A percentile compares a stretch with the other conserved stretches of the same genome.
Evolutionary conservation across 1,284 basidiomycete species (phyloP).

Genomic region (Trichosporon sp.): DNA sequence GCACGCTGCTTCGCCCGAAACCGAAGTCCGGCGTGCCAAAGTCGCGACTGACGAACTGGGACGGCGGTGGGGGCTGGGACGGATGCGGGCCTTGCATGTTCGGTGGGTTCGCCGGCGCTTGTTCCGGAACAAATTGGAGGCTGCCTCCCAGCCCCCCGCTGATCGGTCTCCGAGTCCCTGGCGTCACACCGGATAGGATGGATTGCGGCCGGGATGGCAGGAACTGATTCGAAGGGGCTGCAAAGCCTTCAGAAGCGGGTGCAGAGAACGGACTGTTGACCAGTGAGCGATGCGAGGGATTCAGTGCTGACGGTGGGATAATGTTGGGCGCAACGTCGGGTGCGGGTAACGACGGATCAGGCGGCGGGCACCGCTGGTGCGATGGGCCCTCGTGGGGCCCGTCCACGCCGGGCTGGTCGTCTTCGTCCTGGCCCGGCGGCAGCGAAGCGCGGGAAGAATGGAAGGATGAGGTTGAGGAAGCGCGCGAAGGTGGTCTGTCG

Average conservation of each 20-base stretch:
- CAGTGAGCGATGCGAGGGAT: constrained; percentile 35
- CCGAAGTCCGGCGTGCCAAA: constrained; percentile 28
- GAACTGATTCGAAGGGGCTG: neutral
- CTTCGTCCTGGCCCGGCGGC: constrained; percentile 14
- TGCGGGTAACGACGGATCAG: constrained; percentile 38
- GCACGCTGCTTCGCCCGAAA: neutral
- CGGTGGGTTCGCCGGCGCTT: neutral
- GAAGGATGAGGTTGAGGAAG: constrained; percentile 41
- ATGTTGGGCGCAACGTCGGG: constrained; percentile 41
- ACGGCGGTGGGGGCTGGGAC: constrained; percentile 3
- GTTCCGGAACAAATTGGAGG: constrained; percentile 9
- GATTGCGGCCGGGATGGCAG: constrained; percentile 5
- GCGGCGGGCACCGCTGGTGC: constrained; percentile 24
- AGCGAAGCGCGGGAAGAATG: constrained; percentile 40
- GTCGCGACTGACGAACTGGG: constrained; percentile 17
- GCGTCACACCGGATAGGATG: constrained; percentile 5
- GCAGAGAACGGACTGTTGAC: constrained; percentile 16
- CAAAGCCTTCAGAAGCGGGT: neutral
- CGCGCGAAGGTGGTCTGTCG: constrained; percentile 25
- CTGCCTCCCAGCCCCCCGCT: neutral
- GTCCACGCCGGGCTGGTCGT: neutral
- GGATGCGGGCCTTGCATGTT: neutral
- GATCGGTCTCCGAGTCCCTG: neutral
- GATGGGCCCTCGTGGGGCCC: neutral
- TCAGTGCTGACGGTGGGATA: constrained; percentile 38